A percentile compares a stretch with the other conserved stretches of the same genome.
phyloP scores from a whole-genome alignment of 2,329 filamentous ascomycete genomes.

The Zymoseptoria pseudotritici region DNA sequence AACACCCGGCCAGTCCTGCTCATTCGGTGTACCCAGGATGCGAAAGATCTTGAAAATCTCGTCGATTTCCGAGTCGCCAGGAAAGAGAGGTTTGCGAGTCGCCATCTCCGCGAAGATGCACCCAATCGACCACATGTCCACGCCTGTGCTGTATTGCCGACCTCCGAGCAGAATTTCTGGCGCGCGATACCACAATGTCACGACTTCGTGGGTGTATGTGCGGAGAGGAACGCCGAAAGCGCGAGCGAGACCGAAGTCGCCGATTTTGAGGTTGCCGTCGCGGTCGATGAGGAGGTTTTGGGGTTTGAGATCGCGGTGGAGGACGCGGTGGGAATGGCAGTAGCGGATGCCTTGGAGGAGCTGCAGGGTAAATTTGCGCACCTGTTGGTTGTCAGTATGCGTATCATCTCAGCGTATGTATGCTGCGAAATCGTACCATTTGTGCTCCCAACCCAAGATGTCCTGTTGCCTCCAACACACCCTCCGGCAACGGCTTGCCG shows the following conservation, averaged over 20 bases:
- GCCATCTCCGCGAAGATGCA: conserved; percentile 99
- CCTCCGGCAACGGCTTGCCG: conserved; percentile 77
- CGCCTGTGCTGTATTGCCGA: conserved; percentile 97
- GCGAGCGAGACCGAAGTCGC: conserved; percentile 87
- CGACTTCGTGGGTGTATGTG: conserved; percentile 96
- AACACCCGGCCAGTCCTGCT: conserved; percentile 79
- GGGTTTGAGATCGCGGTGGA: conserved; percentile 92
- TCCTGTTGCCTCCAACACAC: conserved; percentile 50
- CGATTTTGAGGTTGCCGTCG: conserved; percentile 83
- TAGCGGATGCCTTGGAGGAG: conserved; percentile 91
- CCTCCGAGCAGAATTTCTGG: conserved; percentile 91
- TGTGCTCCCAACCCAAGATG: conserved; percentile 65
- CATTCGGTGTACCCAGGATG: conserved; percentile 72
- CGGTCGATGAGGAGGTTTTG: conserved; percentile 94
- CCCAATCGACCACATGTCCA: conserved; percentile 97
- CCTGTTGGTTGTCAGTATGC: conserved; percentile 24
- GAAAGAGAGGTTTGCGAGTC: conserved; percentile 85
- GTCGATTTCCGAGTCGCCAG: conserved; percentile 86
- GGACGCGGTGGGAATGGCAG: conserved; percentile 92
- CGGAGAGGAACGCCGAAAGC: conserved; percentile 97
- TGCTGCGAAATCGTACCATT: conserved; percentile 42
- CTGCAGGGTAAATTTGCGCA: conserved; percentile 91
- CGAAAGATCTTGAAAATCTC: conserved; percentile 92
- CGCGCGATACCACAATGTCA: conserved; percentile 95
- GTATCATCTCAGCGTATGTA: background rate